These are phyloP conservation scores for Phoma sp. DNA, from an alignment of 2,329 filamentous ascomycete species.

Conservation along the genomic window DNA sequence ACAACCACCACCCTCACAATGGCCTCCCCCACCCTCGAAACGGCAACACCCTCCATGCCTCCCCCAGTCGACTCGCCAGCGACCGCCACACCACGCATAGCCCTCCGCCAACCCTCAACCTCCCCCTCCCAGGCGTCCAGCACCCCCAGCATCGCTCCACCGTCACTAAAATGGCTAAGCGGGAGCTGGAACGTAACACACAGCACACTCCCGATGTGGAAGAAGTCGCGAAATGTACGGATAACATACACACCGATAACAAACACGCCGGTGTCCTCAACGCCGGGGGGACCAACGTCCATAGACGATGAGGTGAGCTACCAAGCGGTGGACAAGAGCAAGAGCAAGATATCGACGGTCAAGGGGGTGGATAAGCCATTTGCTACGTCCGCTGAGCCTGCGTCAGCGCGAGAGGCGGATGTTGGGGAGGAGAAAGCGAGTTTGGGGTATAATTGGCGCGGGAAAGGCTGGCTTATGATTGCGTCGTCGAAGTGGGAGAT, in stretches of 20 bases:
- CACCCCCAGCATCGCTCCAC: slow-evolving; percentile 31
- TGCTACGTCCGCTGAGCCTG: slow-evolving; percentile 10
- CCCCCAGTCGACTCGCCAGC: slow-evolving; percentile 12
- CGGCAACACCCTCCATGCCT: slow-evolving; percentile 1
- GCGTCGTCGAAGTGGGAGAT: slow-evolving; percentile 82
- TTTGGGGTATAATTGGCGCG: slow-evolving; percentile 69
- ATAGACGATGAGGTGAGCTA: slow-evolving; percentile 79
- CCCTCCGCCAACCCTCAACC: slow-evolving; percentile 39
- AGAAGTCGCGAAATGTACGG: slow-evolving; percentile 76
- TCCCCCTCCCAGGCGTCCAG: slow-evolving; percentile 21
- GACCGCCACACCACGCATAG: slow-evolving; percentile 16
- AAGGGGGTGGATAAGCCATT: slow-evolving; percentile 68
- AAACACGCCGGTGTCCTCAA: too few species aligned
- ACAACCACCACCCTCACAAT: too few species aligned
- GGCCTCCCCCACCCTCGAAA: background rate
- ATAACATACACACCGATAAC: slow-evolving; percentile 85
- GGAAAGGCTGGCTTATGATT: slow-evolving; percentile 76
- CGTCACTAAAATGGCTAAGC: slow-evolving; percentile 48
- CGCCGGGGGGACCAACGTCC: too few species aligned
- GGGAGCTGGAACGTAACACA: slow-evolving; percentile 50
- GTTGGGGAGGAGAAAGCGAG: slow-evolving; percentile 48
- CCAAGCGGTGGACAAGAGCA: slow-evolving; percentile 60
- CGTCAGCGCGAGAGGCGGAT: background rate
- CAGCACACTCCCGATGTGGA: slow-evolving; percentile 71
- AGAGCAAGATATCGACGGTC: slow-evolving; percentile 65